Evolutionary conservation across 2,329 filamentous ascomycete genomes (phyloP), one percentile per base, ranked within the genome.

Genomic region (Alternaria solani): DNA sequence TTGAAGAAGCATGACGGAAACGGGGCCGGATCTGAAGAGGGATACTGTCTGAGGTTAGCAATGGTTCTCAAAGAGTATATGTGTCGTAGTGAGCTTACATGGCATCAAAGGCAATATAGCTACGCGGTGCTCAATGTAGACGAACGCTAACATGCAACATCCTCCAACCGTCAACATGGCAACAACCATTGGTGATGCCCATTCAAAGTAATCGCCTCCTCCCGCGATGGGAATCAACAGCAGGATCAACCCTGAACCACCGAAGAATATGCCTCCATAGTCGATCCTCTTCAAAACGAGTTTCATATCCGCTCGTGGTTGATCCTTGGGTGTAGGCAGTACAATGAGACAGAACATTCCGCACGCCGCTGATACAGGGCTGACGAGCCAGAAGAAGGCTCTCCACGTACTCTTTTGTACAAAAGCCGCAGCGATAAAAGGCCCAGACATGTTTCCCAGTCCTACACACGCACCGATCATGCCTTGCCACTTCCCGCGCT

Each of bases 141-240:
- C 51, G 63, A 89, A 89, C 0, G 78, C 71, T 14, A 85, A 39
- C 28, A 84, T 70, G 12, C 80, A 81, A 20, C 82, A 68, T 0
- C 75, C 74, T 16, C 85, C 85, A 12, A 88, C 75, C 0, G 76
- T 75, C 12, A 90, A 77, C 86, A 89, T 88, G 38, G 81, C 81
- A 23, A 89, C 87, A 1, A 87, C 83, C 81, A 88, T 82, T 0
- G 86, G 79, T 9, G 84, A 86, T 28, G 80, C 68, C 85, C 85
- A 88, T 4, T 79, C 72, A 62, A 87, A 88, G 59, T 87, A 86
- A 0, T 83, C 81, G 2, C 85, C 86, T 57, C 85, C 87, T 16
- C 87, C 87, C 3, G 87, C 89, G 12, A 90, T 83, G 0, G 88
- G 88, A 44, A 91, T 87, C 18, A 90, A 79, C 2, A 90, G 66